Conservation (phyloP, 805 yeast genomes). For the Wickerhamiella kazuoi region DNA sequence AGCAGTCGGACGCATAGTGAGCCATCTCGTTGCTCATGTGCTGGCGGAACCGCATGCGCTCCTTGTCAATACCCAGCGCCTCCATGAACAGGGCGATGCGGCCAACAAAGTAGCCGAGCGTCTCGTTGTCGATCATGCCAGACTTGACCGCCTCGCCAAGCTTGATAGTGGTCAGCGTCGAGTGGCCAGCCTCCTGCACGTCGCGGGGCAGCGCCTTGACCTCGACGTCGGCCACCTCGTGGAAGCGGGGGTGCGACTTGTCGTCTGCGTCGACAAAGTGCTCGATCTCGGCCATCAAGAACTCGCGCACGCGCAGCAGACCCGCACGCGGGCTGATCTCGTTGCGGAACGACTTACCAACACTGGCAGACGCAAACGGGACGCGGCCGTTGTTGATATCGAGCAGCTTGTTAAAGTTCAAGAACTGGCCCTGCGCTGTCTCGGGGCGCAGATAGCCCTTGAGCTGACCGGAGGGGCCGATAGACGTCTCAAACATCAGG, state of each 20-base stretch:
- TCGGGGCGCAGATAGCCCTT: slow-evolving; percentile 96
- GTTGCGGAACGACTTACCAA: slow-evolving; percentile 97
- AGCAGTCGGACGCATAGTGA: slow-evolving; percentile 97
- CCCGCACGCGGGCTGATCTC: slow-evolving; percentile 99
- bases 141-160: slow-evolving; percentile 80
- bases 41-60: slow-evolving; percentile 86
- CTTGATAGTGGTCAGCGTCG: slow-evolving; percentile 42
- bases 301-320: slow-evolving; percentile 92
- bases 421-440: slow-evolving; percentile 98
- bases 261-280: slow-evolving; percentile 90
- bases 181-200: slow-evolving; percentile 73
- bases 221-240: slow-evolving; percentile 52
- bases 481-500: slow-evolving; percentile 97
- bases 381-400: slow-evolving; percentile 90
- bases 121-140: slow-evolving; percentile 89
- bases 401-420: slow-evolving; percentile 81
- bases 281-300: slow-evolving; percentile 98
- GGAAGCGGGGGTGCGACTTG: slow-evolving; percentile 68
- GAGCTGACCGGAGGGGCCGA: slow-evolving; percentile 94
- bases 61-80: slow-evolving; percentile 78
- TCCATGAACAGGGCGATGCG: slow-evolving; percentile 72
- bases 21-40: slow-evolving; percentile 99
- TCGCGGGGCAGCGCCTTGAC: slow-evolving; percentile 70
- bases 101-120: slow-evolving; percentile 91
- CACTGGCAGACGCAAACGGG: slow-evolving; percentile 99